Percentiles rank a stretch among this genome's conserved stretches.
Conservation (phyloP, 805 yeast species). For the Lipomyces yamadae region DNA sequence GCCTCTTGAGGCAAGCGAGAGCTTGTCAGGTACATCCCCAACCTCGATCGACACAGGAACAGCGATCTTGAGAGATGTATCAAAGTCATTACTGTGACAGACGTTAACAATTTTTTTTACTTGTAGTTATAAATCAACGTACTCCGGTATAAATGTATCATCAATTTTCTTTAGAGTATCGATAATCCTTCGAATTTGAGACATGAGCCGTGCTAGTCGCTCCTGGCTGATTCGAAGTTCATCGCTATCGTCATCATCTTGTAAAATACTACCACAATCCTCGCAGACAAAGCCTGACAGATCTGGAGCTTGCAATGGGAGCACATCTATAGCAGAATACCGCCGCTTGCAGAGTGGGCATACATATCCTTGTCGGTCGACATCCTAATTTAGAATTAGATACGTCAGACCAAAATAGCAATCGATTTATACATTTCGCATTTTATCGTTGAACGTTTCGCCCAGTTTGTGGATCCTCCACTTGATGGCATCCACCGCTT, state of each 20-base stretch:
- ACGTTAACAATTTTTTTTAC: not conserved
- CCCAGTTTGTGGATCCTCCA: constrained; percentile 95
- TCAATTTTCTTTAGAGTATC: constrained; percentile 80
- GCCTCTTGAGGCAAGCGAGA: constrained; percentile 51
- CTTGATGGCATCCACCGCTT: constrained; percentile 92
- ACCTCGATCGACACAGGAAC: constrained; percentile 78
- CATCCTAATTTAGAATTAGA: constrained; percentile 48
- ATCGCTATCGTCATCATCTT: constrained; percentile 87
- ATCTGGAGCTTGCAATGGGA: constrained; percentile 78
- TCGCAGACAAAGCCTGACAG: constrained; percentile 82
- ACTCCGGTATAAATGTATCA: constrained; percentile 75
- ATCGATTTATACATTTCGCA: constrained; percentile 55
- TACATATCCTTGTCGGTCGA: constrained; percentile 91
- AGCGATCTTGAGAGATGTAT: constrained; percentile 76
- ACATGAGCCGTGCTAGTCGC: constrained; percentile 81
- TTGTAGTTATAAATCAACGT: constrained; percentile 13
- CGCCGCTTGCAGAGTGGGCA: constrained; percentile 85
- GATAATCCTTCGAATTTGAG: constrained; percentile 86
- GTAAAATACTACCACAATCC: constrained; percentile 72
- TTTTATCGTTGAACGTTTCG: constrained; percentile 74
- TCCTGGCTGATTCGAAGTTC: constrained; percentile 82
- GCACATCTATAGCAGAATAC: constrained; percentile 85
- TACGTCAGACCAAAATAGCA: not conserved
- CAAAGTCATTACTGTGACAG: constrained; percentile 67
- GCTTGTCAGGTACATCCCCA: constrained; percentile 50